A percentile compares a stretch with the other conserved stretches of the same genome.
Evolutionary conservation across 2,329 filamentous ascomycete species (phyloP).

Genomic region (Knufia fluminis): DNA sequence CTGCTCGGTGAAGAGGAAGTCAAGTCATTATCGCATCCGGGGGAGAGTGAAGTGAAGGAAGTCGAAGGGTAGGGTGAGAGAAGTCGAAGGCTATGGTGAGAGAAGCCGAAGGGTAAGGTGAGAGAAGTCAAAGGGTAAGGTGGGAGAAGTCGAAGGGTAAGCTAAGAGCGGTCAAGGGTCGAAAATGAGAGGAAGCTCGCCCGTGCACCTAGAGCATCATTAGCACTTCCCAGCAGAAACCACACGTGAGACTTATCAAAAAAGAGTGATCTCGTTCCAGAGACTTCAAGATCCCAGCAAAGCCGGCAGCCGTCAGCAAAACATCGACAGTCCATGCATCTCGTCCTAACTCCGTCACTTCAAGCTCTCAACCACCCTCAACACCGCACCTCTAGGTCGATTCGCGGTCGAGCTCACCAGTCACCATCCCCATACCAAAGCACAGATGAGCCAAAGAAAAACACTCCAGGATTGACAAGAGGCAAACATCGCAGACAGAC

Average conservation of each 20-base stretch:
- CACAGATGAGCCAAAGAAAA: constrained; percentile 13
- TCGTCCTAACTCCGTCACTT: constrained; percentile 18
- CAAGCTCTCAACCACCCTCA: constrained; percentile 16
- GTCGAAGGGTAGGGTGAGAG: too few species aligned
- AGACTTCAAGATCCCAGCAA: constrained; percentile 12
- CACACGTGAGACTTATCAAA: constrained; percentile 22
- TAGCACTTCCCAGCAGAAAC: constrained; percentile 7
- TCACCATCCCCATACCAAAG: constrained; percentile 1
- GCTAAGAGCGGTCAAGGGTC: too few species aligned
- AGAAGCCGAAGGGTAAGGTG: too few species aligned
- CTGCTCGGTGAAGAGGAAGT: too few species aligned
- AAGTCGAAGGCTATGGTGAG: too few species aligned
- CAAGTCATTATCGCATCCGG: too few species aligned
- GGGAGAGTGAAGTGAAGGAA: too few species aligned
- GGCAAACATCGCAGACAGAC: constrained; percentile 47
- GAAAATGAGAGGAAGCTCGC: too few species aligned
- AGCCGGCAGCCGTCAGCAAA: constrained; percentile 14
- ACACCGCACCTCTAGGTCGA: constrained; percentile 11
- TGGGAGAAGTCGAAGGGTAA: too few species aligned
- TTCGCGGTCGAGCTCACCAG: constrained; percentile 9
- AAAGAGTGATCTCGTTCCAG: constrained; percentile 6
- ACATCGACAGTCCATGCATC: background rate
- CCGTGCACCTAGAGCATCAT: constrained; percentile 4
- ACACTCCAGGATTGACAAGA: constrained; percentile 13
- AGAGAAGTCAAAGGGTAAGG: too few species aligned